These are phyloP conservation scores for Globisporangium alternatum DNA, from an alignment of 352 stramenopile species.

Conservation along the genomic window DNA sequence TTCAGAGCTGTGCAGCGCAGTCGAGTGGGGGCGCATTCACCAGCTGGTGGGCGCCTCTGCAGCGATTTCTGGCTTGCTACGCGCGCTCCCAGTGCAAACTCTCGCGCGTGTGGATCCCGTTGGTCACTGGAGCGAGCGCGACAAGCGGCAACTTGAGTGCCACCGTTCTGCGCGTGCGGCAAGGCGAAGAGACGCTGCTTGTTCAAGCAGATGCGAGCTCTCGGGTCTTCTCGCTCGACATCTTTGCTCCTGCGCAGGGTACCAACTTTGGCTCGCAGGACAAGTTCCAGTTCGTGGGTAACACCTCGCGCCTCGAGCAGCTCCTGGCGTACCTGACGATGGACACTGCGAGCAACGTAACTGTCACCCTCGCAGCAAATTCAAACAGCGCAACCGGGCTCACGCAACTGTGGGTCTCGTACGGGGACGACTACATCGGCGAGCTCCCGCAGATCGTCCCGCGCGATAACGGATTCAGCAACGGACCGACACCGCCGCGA, in stretches of 20 bases:
- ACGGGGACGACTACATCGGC: slow-evolving; percentile 15
- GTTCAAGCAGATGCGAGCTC: not conserved
- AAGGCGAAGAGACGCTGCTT: slow-evolving; percentile 1
- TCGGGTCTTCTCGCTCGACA: not conserved
- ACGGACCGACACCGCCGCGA: not conserved
- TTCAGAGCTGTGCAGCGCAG: not conserved
- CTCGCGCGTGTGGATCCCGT: not conserved
- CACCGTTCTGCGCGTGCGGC: not conserved
- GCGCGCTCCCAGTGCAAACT: slow-evolving; percentile 14
- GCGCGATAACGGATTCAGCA: not conserved
- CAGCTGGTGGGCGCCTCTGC: slow-evolving; percentile 26
- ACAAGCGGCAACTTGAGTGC: not conserved
- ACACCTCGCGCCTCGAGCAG: slow-evolving; percentile 1
- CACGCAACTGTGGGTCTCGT: slow-evolving; percentile 1
- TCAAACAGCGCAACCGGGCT: not conserved
- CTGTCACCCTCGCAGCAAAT: not conserved
- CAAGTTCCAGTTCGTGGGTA: not conserved
- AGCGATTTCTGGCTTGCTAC: slow-evolving; percentile 29
- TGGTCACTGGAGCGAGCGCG: not conserved
- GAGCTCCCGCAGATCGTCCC: not conserved
- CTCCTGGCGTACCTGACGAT: slow-evolving; percentile 12
- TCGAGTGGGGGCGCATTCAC: slow-evolving; percentile 13
- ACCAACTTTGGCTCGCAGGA: not conserved
- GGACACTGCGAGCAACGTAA: slow-evolving; percentile 5
- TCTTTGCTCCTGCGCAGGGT: not conserved